Conservation (phyloP, 805 yeast species). For the Hanseniaspora pseudoguilliermondii region DNA sequence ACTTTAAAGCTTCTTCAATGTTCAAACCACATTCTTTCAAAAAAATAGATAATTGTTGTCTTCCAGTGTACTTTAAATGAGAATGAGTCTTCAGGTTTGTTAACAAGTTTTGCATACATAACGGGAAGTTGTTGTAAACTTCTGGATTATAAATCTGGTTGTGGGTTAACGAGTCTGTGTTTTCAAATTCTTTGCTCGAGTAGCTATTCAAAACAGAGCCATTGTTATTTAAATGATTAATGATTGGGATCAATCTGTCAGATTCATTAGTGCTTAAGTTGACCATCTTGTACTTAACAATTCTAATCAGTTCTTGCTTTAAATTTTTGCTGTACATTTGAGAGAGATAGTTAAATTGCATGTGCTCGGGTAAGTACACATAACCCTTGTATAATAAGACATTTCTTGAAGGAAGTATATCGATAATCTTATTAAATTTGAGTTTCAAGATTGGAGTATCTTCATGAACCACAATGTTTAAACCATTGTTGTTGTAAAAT, state of each 20-base stretch:
- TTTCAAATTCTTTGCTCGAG: conserved; percentile 28
- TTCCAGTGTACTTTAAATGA: conserved; percentile 70
- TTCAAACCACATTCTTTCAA: conserved; percentile 80
- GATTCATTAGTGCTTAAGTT: conserved; percentile 57
- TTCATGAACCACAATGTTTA: conserved; percentile 35
- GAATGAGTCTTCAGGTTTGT: conserved; percentile 44
- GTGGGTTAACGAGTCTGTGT: conserved; percentile 44
- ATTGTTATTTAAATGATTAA: conserved; percentile 55
- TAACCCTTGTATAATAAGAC: conserved; percentile 55
- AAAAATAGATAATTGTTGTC: conserved; percentile 76
- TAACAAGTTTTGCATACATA: conserved; percentile 64
- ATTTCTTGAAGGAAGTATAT: conserved; percentile 58
- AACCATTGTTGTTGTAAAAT: conserved; percentile 1
- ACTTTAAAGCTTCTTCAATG: conserved; percentile 75
- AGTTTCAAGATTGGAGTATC: conserved; percentile 65
- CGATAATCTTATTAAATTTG: conserved; percentile 76
- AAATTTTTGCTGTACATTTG: conserved; percentile 53
- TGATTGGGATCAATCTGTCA: conserved; percentile 72
- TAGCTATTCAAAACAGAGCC: conserved; percentile 51
- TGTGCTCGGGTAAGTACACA: conserved; percentile 75
- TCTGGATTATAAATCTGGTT: conserved; percentile 43
- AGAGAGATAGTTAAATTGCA: conserved; percentile 58
- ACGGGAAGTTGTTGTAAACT: conserved; percentile 57
- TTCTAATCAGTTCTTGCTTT: conserved; percentile 40
- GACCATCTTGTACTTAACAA: conserved; percentile 68